Evolutionary conservation across 768 basidiomycete species (phyloP).

Genomic region (Amyloporia xantha): DNA sequence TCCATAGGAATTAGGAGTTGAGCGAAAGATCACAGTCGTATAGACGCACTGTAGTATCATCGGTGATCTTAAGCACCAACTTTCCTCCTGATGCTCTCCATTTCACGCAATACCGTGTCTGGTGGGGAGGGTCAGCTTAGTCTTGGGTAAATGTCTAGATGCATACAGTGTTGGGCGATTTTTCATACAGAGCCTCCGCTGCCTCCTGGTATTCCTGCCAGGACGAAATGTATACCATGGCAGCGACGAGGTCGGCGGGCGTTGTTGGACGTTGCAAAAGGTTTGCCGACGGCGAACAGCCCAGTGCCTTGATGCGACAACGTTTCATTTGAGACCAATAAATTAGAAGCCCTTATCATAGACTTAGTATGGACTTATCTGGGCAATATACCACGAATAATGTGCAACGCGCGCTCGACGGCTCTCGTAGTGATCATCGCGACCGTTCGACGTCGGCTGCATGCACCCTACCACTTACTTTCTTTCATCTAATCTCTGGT

Average conservation of each 20-base stretch:
- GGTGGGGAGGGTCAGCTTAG: constrained; percentile 1
- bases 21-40: not conserved
- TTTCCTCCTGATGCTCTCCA: constrained; percentile 83
- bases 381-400: no score
- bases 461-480: constrained; percentile 1
- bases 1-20: not conserved
- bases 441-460: constrained; percentile 1
- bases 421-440: not conserved
- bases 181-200: constrained; percentile 77
- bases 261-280: no score
- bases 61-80: constrained; percentile 90
- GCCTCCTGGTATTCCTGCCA: constrained; percentile 91
- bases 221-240: constrained; percentile 84
- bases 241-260: constrained; percentile 30
- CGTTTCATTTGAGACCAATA: no score
- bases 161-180: constrained; percentile 71
- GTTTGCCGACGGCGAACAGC: no score
- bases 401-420: no score
- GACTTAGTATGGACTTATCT: no score
- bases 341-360: no score
- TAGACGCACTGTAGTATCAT: constrained; percentile 72
- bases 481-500: not conserved
- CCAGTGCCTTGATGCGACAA: no score
- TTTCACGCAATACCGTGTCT: constrained; percentile 91
- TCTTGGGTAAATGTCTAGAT: not conserved